Conservation (phyloP, 1,139 yeast genomes). For the Hanseniaspora gamundiae region DNA sequence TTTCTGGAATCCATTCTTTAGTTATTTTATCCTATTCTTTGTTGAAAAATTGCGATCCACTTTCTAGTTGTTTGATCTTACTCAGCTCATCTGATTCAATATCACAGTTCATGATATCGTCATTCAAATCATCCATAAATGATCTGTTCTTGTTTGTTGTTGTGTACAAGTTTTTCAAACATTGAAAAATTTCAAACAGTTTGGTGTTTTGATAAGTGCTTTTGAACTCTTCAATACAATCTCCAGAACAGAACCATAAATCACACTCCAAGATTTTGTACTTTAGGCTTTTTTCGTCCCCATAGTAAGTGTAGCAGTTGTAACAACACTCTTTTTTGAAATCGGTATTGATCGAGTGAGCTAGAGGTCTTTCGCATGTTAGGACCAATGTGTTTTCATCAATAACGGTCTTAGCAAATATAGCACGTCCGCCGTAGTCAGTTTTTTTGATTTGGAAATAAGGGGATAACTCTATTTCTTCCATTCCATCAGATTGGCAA, state of each 20-base stretch:
- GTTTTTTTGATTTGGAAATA: conserved; percentile 32
- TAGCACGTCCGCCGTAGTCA: conserved; percentile 53
- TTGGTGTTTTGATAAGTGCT: conserved; percentile 6
- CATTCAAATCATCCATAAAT: conserved; percentile 3
- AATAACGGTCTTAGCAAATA: conserved; percentile 37
- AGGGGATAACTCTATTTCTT: conserved; percentile 5
- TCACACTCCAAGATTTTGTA: conserved; percentile 26
- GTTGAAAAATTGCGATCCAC: conserved; percentile 11
- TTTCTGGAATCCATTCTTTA: conserved; percentile 28
- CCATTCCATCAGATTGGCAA: not conserved
- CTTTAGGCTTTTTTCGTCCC: conserved; percentile 38
- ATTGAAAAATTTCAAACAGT: not conserved
- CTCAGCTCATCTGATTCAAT: too few species aligned
- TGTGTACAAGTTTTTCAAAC: not conserved
- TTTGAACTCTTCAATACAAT: conserved; percentile 25
- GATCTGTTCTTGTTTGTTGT: not conserved
- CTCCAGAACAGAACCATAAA: conserved; percentile 41
- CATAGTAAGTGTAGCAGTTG: conserved; percentile 36
- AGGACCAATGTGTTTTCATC: conserved; percentile 33
- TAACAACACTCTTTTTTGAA: conserved; percentile 59
- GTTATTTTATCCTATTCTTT: conserved; percentile 16
- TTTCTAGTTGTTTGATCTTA: too few species aligned
- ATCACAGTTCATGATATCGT: too few species aligned
- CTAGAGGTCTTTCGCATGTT: conserved; percentile 31
- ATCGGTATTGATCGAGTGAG: conserved; percentile 38